Evolutionary conservation across 2,329 filamentous ascomycete genomes (phyloP), one percentile per base, ranked within the genome.

Genomic region (Coniochaeta sp.): DNA sequence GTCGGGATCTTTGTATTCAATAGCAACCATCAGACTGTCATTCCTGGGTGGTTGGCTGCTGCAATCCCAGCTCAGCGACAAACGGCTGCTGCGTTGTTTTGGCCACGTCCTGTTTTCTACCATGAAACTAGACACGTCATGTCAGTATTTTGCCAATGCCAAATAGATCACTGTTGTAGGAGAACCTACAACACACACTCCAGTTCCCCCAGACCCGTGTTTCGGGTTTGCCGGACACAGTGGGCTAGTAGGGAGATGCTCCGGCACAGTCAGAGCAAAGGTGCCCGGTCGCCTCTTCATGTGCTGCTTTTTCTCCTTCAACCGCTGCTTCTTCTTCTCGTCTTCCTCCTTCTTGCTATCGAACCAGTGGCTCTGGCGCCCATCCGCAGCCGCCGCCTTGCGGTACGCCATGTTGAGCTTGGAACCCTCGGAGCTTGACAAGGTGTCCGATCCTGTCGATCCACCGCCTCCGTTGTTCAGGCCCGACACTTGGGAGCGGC

Each of bases 161-260:
- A 19, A n/a, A n/a, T n/a, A n/a, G n/a, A 28, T 1, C 8, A 24
- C 24, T 47, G 43, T 12, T 19, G 19, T 24, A 5, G 12, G 38
- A n/a, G 5, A 57, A 66, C 69, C 66, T 58, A 69, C 68, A 44
- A 83, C 79, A 60, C 81, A 83, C 3, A 82, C 62, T 0, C 78
- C 79, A 6, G 72, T 76, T 5, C 80, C 79, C n/a, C 76, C 72
- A 16, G 74, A 75, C 58, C 67, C 66, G 59, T 80, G 76, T 44
- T 72, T 76, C 50, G 68, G 68, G 66, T 82, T 81, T 9, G 79
- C 70, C 2, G 81, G 81, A 59, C 81, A 83, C 71, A 81, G 74
- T 17, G 79, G 79, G 64, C 80, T 82, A 60, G 63, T 77, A 34
- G 79, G 78, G 8, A 81, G 69, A 62, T 83, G 81, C 62, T 82